Evolutionary conservation across 768 basidiomycete genomes (phyloP).

Genomic region (Termitomyces titanicus): DNA sequence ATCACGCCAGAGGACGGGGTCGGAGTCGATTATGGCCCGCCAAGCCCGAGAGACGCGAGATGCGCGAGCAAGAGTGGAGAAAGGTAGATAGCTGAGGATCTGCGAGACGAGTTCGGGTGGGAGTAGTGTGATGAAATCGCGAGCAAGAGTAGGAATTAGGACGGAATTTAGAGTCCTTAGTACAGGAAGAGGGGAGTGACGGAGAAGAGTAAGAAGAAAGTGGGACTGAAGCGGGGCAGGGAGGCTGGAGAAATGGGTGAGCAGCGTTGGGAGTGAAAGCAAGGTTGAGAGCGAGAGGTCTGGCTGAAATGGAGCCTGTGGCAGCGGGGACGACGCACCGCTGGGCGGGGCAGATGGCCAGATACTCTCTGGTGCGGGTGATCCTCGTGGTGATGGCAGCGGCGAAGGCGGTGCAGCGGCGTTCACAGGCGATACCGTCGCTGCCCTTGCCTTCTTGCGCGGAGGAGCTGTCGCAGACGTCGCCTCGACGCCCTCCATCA

Average conservation of each 20-base stretch:
- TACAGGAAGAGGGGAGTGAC: constrained; percentile 89
- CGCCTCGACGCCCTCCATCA: constrained; percentile 48
- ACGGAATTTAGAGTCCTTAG: constrained; percentile 87
- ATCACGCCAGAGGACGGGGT: constrained; percentile 87
- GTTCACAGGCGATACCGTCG: constrained; percentile 61
- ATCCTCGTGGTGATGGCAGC: constrained; percentile 81
- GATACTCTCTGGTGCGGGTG: constrained; percentile 69
- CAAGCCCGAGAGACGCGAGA: constrained; percentile 88
- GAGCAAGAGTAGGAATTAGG: constrained; percentile 84
- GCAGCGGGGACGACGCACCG: constrained; percentile 66
- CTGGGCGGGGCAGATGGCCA: constrained; percentile 86
- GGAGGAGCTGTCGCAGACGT: constrained; percentile 53
- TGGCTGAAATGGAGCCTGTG: constrained; percentile 72
- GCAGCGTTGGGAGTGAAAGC: constrained; percentile 78
- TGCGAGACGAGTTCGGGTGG: constrained; percentile 92
- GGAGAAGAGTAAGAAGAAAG: constrained; percentile 86
- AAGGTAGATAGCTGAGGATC: constrained; percentile 81
- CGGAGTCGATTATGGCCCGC: constrained; percentile 89
- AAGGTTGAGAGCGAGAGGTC: constrained; percentile 82
- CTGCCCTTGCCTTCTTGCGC: constrained; percentile 72
- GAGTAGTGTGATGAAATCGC: constrained; percentile 90
- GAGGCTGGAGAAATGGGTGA: constrained; percentile 75
- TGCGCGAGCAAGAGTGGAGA: constrained; percentile 78
- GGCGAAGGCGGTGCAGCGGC: constrained; percentile 82
- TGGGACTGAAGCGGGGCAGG: constrained; percentile 88